Evolutionary conservation across 768 basidiomycete species (phyloP).

Genomic region (Podaxis rugospora): DNA sequence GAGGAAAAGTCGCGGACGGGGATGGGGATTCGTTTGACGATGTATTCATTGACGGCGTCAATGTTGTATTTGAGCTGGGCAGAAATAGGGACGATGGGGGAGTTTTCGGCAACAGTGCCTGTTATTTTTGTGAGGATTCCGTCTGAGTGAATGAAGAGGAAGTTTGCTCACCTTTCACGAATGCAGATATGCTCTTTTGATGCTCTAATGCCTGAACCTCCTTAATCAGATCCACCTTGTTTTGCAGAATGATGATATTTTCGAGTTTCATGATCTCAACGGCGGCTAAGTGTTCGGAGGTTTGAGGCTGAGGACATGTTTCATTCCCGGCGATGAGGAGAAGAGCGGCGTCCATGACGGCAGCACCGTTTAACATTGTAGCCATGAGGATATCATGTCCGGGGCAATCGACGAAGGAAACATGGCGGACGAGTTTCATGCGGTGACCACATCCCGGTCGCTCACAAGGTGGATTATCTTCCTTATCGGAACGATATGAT

Average conservation of each 20-base stretch:
- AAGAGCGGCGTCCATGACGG: conserved; percentile 98
- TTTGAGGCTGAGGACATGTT: conserved; percentile 98
- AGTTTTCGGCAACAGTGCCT: conserved; percentile 97
- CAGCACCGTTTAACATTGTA: conserved; percentile 99
- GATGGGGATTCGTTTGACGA: conserved; percentile 94
- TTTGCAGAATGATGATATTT: conserved; percentile 96
- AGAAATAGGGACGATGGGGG: conserved; percentile 98
- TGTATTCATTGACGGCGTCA: conserved; percentile 98
- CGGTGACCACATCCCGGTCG: conserved; percentile 85
- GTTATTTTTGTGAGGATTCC: neutral
- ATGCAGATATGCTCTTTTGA: conserved; percentile 91
- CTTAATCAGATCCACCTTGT: conserved; percentile 98
- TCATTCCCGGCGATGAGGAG: conserved; percentile 97
- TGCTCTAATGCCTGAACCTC: conserved; percentile 93
- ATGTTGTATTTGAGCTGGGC: conserved; percentile 99
- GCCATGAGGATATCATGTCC: conserved; percentile 99
- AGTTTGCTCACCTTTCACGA: conserved; percentile 75
- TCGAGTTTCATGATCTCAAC: conserved; percentile 99
- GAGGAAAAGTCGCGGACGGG: conserved; percentile 91
- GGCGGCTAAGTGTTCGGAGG: conserved; percentile 96
- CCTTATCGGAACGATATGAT: conserved; percentile 92
- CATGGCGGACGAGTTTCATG: conserved; percentile 92
- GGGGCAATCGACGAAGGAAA: conserved; percentile 97
- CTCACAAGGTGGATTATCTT: conserved; percentile 91
- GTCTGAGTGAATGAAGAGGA: neutral